Evolutionary conservation across 371 early-diverging fungal genomes (phyloP).

Genomic region (Actinomortierella wolfii): DNA sequence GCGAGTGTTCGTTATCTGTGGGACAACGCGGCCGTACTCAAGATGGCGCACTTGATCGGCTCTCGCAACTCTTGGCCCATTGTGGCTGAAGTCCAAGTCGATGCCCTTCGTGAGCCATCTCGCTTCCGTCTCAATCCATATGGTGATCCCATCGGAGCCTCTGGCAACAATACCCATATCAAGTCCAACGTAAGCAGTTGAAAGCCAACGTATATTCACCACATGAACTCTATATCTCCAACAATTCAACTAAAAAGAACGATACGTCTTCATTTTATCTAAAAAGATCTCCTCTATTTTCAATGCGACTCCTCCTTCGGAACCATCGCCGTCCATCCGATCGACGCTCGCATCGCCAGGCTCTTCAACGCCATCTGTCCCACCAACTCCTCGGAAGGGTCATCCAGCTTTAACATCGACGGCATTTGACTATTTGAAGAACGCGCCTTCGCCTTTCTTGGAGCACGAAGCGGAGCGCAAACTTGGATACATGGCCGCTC

Average conservation of each 20-base stretch:
- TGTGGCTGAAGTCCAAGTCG: constrained; percentile 36
- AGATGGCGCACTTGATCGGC: constrained; percentile 41
- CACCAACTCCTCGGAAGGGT: constrained; percentile 9
- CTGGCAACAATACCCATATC: too few species aligned
- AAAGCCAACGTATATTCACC: too few species aligned
- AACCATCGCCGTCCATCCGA: too few species aligned
- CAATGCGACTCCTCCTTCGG: too few species aligned
- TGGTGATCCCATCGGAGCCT: constrained; percentile 17
- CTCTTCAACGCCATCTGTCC: too few species aligned
- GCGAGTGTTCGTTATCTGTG: constrained; percentile 42
- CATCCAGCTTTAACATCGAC: constrained; percentile 26
- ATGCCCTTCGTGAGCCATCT: constrained; percentile 25
- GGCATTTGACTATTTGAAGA: constrained; percentile 21
- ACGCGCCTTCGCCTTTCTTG: constrained; percentile 6
- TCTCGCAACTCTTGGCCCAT: constrained; percentile 44
- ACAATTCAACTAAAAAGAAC: too few species aligned
- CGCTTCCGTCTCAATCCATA: constrained; percentile 43
- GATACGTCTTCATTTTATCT: too few species aligned
- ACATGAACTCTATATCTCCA: too few species aligned
- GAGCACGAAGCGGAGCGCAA: background rate
- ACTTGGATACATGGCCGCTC: constrained; percentile 4
- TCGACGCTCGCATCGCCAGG: too few species aligned
- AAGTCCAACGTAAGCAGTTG: too few species aligned
- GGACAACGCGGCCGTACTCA: constrained; percentile 45
- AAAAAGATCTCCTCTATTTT: too few species aligned